These are phyloP conservation scores for Tuber borchii DNA, from an alignment of 495 filamentous ascomycete genomes.

Conservation along the genomic window DNA sequence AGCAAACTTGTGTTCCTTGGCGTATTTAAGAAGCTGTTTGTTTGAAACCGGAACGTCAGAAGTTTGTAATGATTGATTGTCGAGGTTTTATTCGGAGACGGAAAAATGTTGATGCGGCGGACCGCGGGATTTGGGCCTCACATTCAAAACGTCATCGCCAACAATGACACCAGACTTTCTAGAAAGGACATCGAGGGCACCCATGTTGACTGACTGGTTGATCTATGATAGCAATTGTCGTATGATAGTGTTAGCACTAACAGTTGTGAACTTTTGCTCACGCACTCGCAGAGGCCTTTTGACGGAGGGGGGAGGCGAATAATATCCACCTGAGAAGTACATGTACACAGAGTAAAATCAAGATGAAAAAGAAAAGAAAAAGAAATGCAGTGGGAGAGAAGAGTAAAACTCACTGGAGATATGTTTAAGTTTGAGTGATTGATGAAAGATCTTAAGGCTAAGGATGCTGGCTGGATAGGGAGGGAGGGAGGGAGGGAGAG, in stretches of 20 bases:
- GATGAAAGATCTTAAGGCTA: background rate
- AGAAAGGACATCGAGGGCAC: constrained; percentile 59
- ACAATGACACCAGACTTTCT: constrained; percentile 81
- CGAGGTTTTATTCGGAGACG: background rate
- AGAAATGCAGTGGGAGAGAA: background rate
- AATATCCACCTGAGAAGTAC: constrained; percentile 6
- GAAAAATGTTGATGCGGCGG: constrained; percentile 21
- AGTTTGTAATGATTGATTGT: background rate
- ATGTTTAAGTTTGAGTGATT: constrained; percentile 17
- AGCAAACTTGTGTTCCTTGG: constrained; percentile 75
- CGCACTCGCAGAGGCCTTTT: background rate
- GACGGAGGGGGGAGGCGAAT: constrained; percentile 10
- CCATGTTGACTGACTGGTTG: constrained; percentile 50
- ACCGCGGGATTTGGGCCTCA: constrained; percentile 18
- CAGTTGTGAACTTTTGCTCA: background rate
- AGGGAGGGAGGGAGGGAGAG: constrained; percentile 16
- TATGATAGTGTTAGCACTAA: background rate
- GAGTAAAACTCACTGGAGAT: constrained; percentile 17
- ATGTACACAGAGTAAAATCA: constrained; percentile 27
- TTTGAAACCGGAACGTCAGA: background rate
- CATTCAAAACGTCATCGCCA: constrained; percentile 68
- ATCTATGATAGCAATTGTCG: background rate
- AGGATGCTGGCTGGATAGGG: constrained; percentile 20
- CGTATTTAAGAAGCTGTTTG: constrained; percentile 69
- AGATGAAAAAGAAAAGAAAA: background rate